phyloP scores from a whole-genome alignment of 768 basidiomycete genomes.

The Pisolithus tinctorius region DNA sequence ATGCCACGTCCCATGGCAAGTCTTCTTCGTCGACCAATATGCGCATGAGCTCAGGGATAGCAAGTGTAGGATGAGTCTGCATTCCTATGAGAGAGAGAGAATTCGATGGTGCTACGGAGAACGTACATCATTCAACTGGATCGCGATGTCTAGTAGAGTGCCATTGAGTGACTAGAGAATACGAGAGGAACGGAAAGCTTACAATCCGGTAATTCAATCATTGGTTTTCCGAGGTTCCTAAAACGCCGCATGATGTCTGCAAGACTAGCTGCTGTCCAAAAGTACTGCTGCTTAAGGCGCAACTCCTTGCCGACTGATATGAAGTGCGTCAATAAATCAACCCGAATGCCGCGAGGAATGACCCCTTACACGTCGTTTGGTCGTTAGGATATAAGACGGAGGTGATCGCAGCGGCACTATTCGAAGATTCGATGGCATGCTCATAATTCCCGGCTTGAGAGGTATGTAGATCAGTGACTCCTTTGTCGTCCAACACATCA shows the following conservation, averaged over 20 bases:
- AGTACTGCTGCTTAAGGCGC: slow-evolving; percentile 94
- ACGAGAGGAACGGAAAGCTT: slow-evolving; percentile 14
- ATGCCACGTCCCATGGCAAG: slow-evolving; percentile 73
- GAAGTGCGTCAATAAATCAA: neutral
- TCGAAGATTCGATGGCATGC: slow-evolving; percentile 78
- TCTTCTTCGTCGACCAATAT: slow-evolving; percentile 91
- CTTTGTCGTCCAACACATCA: neutral
- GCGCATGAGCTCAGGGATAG: slow-evolving; percentile 93
- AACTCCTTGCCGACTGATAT: slow-evolving; percentile 73
- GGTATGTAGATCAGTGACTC: slow-evolving; percentile 1
- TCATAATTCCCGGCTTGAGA: slow-evolving; percentile 84
- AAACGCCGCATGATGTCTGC: slow-evolving; percentile 89
- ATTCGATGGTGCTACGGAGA: neutral
- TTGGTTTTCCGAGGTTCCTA: slow-evolving; percentile 80
- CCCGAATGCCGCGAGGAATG: neutral
- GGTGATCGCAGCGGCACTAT: slow-evolving; percentile 90
- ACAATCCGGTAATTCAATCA: slow-evolving; percentile 81
- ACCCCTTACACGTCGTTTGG: slow-evolving; percentile 55
- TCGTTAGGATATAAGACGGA: slow-evolving; percentile 96
- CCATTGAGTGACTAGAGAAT: slow-evolving; percentile 1
- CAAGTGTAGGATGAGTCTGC: slow-evolving; percentile 93
- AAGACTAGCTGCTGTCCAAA: slow-evolving; percentile 87
- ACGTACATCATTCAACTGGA: slow-evolving; percentile 89
- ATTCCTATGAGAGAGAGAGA: slow-evolving; percentile 1
- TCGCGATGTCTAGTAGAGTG: slow-evolving; percentile 58